These are phyloP conservation scores for Neurospora sp. DNA, from an alignment of 495 filamentous ascomycete genomes.

Conservation along the genomic window DNA sequence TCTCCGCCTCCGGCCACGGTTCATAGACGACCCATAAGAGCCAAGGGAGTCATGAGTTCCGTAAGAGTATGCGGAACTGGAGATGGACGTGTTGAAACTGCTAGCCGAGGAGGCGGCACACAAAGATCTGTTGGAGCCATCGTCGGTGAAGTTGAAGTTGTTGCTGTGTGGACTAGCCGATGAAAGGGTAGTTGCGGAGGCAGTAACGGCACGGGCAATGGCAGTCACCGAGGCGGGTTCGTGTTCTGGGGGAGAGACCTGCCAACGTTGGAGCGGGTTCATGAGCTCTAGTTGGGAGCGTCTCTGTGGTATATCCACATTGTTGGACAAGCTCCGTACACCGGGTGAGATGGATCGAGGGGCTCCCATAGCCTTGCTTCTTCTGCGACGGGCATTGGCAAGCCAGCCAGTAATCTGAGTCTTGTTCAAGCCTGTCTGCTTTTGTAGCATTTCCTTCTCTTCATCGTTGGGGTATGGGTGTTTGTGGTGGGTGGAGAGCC, in stretches of 20 bases:
- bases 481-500: conserved; percentile 62
- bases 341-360: conserved; percentile 49
- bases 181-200: conserved; percentile 39
- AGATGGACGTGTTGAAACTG: conserved; percentile 61
- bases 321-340: conserved; percentile 40
- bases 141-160: conserved; percentile 42
- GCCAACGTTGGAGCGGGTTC: conserved; percentile 81
- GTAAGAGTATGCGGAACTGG: conserved; percentile 63
- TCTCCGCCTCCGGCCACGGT: conserved; percentile 60
- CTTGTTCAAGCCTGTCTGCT: conserved; percentile 61
- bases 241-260: conserved; percentile 75
- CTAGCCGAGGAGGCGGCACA: conserved; percentile 61
- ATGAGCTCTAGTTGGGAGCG: conserved; percentile 48
- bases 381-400: conserved; percentile 63
- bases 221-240: conserved; percentile 72
- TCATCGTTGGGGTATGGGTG: conserved; percentile 76
- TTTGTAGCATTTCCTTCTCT: conserved; percentile 65
- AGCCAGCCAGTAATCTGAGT: conserved; percentile 81
- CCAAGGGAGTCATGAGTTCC: conserved; percentile 57
- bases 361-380: conserved; percentile 55
- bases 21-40: conserved; percentile 47
- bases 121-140: conserved; percentile 61
- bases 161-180: conserved; percentile 42
- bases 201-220: conserved; percentile 67
- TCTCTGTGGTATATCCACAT: conserved; percentile 56